Evolutionary conservation across 1,139 yeast species (phyloP).

Genomic region (Yamadazyma siamensis): DNA sequence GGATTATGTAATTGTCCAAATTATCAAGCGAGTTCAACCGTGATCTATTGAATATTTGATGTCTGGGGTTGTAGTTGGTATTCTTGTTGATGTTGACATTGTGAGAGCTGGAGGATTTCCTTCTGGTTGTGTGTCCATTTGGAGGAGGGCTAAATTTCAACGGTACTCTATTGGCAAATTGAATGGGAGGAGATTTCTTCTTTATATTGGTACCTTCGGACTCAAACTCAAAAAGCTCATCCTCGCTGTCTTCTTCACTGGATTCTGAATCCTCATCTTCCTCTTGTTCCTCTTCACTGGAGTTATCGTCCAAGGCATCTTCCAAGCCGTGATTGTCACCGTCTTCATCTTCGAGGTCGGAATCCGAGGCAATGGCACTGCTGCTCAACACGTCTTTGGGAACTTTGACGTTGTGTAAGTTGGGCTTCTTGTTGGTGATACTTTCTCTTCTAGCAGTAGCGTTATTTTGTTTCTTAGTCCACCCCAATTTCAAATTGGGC

Average conservation of each 20-base stretch:
- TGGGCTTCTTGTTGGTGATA: conserved; percentile 46
- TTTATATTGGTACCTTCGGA: conserved; percentile 18
- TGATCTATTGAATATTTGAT: conserved; percentile 37
- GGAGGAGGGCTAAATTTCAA: conserved; percentile 40
- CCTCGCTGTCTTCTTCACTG: conserved; percentile 21
- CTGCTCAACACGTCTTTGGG: conserved; percentile 28
- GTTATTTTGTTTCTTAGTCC: conserved; percentile 36
- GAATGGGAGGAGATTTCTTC: conserved; percentile 34
- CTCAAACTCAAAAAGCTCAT: conserved; percentile 43
- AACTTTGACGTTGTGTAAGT: conserved; percentile 43
- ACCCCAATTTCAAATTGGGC: conserved; percentile 39
- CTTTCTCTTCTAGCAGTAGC: conserved; percentile 46
- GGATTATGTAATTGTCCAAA: conserved; percentile 40
- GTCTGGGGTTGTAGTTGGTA: conserved; percentile 20
- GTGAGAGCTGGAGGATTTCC: conserved; percentile 28
- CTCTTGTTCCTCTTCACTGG: conserved; percentile 31
- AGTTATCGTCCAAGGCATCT: conserved; percentile 13
- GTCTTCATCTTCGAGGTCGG: conserved; percentile 40
- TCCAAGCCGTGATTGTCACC: conserved; percentile 17
- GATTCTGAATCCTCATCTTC: conserved; percentile 18
- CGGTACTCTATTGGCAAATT: conserved; percentile 46
- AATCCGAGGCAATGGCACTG: conserved; percentile 39
- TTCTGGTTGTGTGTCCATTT: conserved; percentile 14
- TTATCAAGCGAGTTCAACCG: conserved; percentile 44
- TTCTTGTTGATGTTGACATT: conserved; percentile 14